A percentile compares a stretch with the other conserved stretches of the same genome.
These are phyloP conservation scores for Pyrenophora tritici-repentis DNA, from an alignment of 2,329 filamentous ascomycete genomes.

Conservation along the genomic window DNA sequence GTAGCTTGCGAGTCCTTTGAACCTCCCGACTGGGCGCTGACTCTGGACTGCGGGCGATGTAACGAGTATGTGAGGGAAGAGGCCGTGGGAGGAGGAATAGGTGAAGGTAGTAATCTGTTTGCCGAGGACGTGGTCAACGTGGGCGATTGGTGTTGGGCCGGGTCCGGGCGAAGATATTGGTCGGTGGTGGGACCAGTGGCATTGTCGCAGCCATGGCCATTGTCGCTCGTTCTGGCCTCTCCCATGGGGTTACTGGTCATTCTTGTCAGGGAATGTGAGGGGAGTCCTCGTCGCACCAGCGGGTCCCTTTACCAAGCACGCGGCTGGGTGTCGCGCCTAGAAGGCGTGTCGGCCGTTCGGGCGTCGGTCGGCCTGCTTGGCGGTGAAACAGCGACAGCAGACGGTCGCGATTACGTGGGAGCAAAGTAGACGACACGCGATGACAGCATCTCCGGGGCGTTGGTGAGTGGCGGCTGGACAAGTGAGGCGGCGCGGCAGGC, in stretches of 20 bases:
- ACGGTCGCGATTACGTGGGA: constrained; percentile 28
- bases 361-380: constrained; percentile 19
- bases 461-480: not conserved
- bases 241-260: constrained; percentile 40
- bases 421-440: constrained; percentile 31
- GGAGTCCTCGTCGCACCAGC: constrained; percentile 28
- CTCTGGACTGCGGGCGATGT: constrained; percentile 39
- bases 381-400: constrained; percentile 24
- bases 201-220: constrained; percentile 12
- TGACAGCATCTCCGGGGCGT: constrained; percentile 29
- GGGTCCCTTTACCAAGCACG: constrained; percentile 13
- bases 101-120: constrained; percentile 39
- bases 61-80: constrained; percentile 31
- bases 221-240: constrained; percentile 35
- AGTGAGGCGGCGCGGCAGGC: not conserved
- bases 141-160: constrained; percentile 9
- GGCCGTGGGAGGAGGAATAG: constrained; percentile 38
- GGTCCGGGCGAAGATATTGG: constrained; percentile 26
- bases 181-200: constrained; percentile 3
- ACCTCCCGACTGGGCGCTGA: constrained; percentile 34
- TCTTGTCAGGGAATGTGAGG: constrained; percentile 22
- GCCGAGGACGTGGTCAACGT: constrained; percentile 13
- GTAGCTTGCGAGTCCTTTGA: constrained; percentile 32
- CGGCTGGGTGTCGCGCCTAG: constrained; percentile 21
- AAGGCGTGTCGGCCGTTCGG: constrained; percentile 6